Base-by-base conservation (phyloP, 345 rosid genomes). In the Trapa bicornis region DNA sequence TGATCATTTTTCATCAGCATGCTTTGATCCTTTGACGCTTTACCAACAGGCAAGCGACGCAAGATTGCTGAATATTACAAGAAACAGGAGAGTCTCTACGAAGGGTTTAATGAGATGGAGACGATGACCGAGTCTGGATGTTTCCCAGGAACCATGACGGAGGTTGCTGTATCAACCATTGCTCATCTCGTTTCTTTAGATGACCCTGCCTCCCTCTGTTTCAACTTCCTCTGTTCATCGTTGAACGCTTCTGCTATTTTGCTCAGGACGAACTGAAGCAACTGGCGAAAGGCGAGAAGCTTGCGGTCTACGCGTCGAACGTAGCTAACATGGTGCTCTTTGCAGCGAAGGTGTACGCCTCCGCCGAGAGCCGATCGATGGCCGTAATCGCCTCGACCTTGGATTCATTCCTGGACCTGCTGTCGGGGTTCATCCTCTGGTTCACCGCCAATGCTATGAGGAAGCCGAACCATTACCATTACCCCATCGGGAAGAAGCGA, bases 381-480 rank as follows among this genome's bases (percentile, higher is more conserved):
- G 97, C 96, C 29, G 96, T 86, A 11, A 85, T 88, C 69, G 97
- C 96, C 61, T 88, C 97, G 6, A 88, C 96, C 71, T 63, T 88
- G 72, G 97, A 90, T 74, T 90, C 97, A 50, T 85, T 90, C 52
- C 72, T 90, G 75, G 97, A 90, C 77, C 90, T 90, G 61, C 69
- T 90, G 29, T 88, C 95, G 15, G 97, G 97, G 2, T 86, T 90
- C 65, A 90, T 90, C 61, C 78, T 90, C 38, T 87, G 95, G 97
- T 90, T 90, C 75, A 88, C 97, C 33, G 78, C 90, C 37, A 67
- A 85, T 70, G 90, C 95, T 65, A 90, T 90, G 97, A 86, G 68
- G n/a, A 86, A 75, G 42, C 95, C 90, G 29, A 90, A 90, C 69
- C 86, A 78, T 0, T 86, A 78, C 65, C 71, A 57, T 67, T 88